A percentile compares a stretch with the other conserved stretches of the same genome.
Evolutionary conservation across 2,329 filamentous ascomycete genomes (phyloP).

Genomic region (Thelonectria discophora): DNA sequence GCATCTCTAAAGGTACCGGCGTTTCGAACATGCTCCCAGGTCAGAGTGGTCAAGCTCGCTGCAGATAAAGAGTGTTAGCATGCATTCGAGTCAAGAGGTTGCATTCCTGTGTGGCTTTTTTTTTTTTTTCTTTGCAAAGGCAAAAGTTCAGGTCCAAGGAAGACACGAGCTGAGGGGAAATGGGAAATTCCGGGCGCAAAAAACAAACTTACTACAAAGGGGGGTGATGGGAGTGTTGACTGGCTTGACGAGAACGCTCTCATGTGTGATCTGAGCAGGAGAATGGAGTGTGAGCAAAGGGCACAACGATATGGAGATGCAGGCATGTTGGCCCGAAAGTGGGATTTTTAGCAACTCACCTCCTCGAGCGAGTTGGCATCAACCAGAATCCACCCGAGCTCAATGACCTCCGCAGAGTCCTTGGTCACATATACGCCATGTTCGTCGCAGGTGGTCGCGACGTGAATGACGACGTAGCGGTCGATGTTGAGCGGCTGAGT

Average conservation of each 20-base stretch:
- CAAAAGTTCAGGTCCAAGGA: constrained; percentile 28
- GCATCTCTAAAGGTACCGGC: constrained; percentile 97
- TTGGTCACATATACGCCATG: constrained; percentile 99
- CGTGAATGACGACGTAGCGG: constrained; percentile 97
- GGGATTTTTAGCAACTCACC: constrained; percentile 63
- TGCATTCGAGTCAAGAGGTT: constrained; percentile 10
- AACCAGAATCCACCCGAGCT: constrained; percentile 96
- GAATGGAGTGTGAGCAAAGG: constrained; percentile 23
- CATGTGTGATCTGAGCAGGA: constrained; percentile 79
- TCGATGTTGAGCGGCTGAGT: constrained; percentile 76
- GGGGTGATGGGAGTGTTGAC: constrained; percentile 99
- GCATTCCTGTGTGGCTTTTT: not conserved
- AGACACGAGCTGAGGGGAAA: constrained; percentile 33
- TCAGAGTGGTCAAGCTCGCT: constrained; percentile 97
- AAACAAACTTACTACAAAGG: constrained; percentile 94
- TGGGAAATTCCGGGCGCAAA: constrained; percentile 32
- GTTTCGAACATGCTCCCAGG: constrained; percentile 98
- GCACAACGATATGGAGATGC: constrained; percentile 10
- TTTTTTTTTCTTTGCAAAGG: constrained; percentile 22
- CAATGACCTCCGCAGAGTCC: constrained; percentile 98
- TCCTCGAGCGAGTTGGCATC: constrained; percentile 92
- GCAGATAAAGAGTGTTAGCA: constrained; percentile 39
- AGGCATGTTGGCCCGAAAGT: constrained; percentile 20
- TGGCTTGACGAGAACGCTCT: constrained; percentile 96
- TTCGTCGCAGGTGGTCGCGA: constrained; percentile 98